Evolutionary conservation across 148 eudicot species (phyloP).

Genomic region (Persicaria maculosa): DNA sequence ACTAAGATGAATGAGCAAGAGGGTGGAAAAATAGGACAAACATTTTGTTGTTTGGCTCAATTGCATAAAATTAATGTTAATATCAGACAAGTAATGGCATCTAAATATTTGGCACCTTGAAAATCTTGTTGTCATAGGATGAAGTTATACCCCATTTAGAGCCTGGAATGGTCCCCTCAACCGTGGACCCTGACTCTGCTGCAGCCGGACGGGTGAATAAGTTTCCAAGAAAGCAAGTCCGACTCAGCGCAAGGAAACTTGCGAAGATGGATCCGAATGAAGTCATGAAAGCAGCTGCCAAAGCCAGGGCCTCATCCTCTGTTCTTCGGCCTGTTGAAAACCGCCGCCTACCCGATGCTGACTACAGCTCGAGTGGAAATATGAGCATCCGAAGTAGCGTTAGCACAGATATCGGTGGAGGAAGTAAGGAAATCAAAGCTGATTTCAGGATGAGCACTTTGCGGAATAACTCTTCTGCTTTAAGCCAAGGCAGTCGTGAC

Average conservation of each 20-base stretch:
- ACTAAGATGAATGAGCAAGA: background rate
- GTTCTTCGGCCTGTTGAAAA: conserved; percentile 68
- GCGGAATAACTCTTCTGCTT: conserved; percentile 54
- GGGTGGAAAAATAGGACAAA: background rate
- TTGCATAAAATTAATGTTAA: background rate
- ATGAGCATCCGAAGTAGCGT: conserved; percentile 73
- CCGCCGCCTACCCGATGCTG: conserved; percentile 40
- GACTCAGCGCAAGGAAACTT: conserved; percentile 91
- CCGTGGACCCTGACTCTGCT: conserved; percentile 75
- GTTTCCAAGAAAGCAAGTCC: conserved; percentile 53
- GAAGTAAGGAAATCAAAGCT: background rate
- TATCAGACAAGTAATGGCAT: background rate
- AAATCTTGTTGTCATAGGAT: conserved; percentile 37
- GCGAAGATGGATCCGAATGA: conserved; percentile 77
- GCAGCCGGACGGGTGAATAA: conserved; percentile 62
- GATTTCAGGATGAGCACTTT: background rate
- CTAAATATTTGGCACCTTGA: background rate
- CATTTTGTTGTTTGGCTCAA: too few species aligned
- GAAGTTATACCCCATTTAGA: conserved; percentile 70
- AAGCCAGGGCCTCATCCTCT: conserved; percentile 91
- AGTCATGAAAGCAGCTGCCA: conserved; percentile 85
- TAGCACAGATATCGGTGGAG: background rate
- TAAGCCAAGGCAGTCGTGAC: conserved; percentile 66
- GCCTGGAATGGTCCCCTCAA: conserved; percentile 79
- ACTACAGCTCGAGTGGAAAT: conserved; percentile 60